These are phyloP conservation scores for Plenodomus biglobosus DNA, from an alignment of 2,329 filamentous ascomycete genomes.

Conservation along the genomic window DNA sequence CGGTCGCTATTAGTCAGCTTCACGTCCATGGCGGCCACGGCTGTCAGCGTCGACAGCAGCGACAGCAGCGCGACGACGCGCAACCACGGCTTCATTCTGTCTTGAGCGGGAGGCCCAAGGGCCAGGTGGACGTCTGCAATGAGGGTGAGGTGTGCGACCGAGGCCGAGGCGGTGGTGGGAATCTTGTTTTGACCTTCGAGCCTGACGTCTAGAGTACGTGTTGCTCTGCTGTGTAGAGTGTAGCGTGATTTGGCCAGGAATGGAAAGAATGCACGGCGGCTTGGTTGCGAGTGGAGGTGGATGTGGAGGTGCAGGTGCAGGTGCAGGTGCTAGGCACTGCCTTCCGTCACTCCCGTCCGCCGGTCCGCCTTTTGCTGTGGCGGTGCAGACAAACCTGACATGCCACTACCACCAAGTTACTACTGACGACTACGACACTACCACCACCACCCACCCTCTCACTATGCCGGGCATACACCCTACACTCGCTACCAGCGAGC, in stretches of 20 bases:
- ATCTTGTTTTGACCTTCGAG: too few relatives aligned
- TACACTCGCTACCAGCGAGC: slow-evolving; percentile 17
- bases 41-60: slow-evolving; percentile 33
- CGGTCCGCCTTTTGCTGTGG: slow-evolving; percentile 17
- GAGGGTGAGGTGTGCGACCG: slow-evolving; percentile 1
- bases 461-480: slow-evolving; percentile 40
- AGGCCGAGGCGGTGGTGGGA: slow-evolving; percentile 1
- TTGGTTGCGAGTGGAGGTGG: too few relatives aligned
- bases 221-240: too few relatives aligned
- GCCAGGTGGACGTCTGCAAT: slow-evolving; percentile 1
- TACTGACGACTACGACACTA: too few relatives aligned
- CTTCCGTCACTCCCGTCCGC: slow-evolving; percentile 21
- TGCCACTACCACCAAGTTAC: too few relatives aligned
- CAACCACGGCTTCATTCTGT: slow-evolving; percentile 41
- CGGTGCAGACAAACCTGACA: too few relatives aligned
- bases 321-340: too few relatives aligned
- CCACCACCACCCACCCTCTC: too few relatives aligned
- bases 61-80: slow-evolving; percentile 38
- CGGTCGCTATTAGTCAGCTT: slow-evolving; percentile 70
- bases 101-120: slow-evolving; percentile 31
- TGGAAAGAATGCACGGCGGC: not conserved
- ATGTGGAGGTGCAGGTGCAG: too few relatives aligned
- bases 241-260: too few relatives aligned
- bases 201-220: not conserved
- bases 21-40: slow-evolving; percentile 43